Percentiles rank a stretch among this genome's conserved stretches.
Evolutionary conservation across 495 filamentous ascomycete genomes (phyloP).

Genomic region (Penicillium malachiteum): DNA sequence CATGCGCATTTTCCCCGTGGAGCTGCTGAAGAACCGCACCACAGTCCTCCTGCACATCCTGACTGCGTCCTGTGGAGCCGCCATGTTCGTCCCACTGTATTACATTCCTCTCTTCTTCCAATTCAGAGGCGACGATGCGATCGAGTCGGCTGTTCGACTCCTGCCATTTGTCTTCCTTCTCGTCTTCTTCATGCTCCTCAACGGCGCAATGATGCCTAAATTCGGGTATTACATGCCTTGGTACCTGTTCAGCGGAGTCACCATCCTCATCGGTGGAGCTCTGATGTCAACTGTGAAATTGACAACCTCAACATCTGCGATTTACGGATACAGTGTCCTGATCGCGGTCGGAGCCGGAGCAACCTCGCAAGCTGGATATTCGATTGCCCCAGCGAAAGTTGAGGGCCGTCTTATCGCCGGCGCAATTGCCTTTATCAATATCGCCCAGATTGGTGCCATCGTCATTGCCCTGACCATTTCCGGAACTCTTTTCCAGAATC

Average conservation of each 20-base stretch:
- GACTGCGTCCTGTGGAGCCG: conserved; percentile 25
- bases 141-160: conserved; percentile 38
- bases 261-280: background rate
- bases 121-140: conserved; percentile 38
- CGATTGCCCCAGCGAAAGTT: conserved; percentile 45
- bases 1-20: conserved; percentile 51
- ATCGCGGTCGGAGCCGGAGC: conserved; percentile 52
- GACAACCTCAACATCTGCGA: conserved; percentile 28
- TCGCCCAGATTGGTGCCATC: background rate
- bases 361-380: conserved; percentile 50
- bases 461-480: background rate
- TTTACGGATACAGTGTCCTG: conserved; percentile 57
- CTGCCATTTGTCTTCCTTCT: conserved; percentile 22
- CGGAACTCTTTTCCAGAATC: background rate
- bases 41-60: conserved; percentile 45
- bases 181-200: conserved; percentile 12
- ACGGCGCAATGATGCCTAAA: conserved; percentile 44
- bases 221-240: conserved; percentile 53
- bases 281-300: conserved; percentile 27
- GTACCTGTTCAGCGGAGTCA: conserved; percentile 37
- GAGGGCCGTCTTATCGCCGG: background rate
- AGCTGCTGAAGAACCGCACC: conserved; percentile 43
- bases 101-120: conserved; percentile 53
- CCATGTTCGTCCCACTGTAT: conserved; percentile 35
- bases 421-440: background rate